Evolutionary conservation across 495 filamentous ascomycete species (phyloP), one percentile per base, ranked within the genome.

Genomic region (Aspergillus sparsus): DNA sequence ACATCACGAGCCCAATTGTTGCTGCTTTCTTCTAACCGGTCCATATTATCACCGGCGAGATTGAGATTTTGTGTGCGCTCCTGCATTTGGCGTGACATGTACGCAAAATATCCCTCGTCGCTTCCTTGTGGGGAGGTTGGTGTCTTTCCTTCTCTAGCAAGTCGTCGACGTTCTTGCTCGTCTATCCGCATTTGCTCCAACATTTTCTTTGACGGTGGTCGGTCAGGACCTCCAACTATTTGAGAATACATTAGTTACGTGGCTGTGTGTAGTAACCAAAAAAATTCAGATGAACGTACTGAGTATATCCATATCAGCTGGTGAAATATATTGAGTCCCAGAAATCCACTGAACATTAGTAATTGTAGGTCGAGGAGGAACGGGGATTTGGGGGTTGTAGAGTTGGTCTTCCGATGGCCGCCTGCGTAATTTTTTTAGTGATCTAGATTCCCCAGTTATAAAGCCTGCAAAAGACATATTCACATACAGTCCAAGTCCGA

Each of bases 301-400:
- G 37, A 98, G 73, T 7, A 95, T 71, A 63, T 98, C 94, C 76
- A 98, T 85, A 69, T 98, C 95, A n/a, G 87, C 78, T 12, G 91
- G 87, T 15, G 89, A 89, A 36, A 98, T 80, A 61, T 96, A 90
- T 72, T 97, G 93, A 11, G 95, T 97, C 2, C 94, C 95, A 0
- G 92, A 87, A 41, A 98, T 91, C 94, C 94, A 98, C 71, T 97
- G 91, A 18, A 98, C 68, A 62, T 94, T 97, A 8, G 90, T 93
- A 49, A 98, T 98, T 1, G 93, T 96, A n/a, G 94, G 95, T 34
- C 94, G 83, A 12, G 89, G 80, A 4, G 93, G 94, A 13, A 88
- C 79, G 12, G 81, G 65, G 12, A 87, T 83, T 60, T 87, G 77
- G 5, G 88, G 83, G 61, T 97, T 96, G 73, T 88, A 86, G 4